These are phyloP conservation scores for Trichoderma brevicompactum DNA, from an alignment of 2,329 filamentous ascomycete genomes.

Conservation along the genomic window DNA sequence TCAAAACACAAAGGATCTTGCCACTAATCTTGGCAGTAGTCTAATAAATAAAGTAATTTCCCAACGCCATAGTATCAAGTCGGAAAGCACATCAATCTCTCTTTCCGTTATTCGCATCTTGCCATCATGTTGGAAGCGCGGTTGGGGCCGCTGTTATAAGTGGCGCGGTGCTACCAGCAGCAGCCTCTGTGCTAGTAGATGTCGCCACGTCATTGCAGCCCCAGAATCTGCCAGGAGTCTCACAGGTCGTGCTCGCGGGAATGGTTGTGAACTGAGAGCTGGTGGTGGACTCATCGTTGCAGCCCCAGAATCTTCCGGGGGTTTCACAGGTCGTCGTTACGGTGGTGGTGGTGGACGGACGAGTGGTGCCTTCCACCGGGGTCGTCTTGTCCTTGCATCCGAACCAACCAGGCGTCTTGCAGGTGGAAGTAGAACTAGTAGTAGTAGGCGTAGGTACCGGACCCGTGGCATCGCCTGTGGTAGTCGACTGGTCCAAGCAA, in stretches of 20 bases:
- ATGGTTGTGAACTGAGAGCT: constrained; percentile 33
- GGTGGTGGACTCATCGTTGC: constrained; percentile 37
- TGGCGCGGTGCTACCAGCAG: constrained; percentile 34
- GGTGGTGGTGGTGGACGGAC: constrained; percentile 31
- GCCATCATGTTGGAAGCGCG: constrained; percentile 40
- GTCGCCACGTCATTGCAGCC: constrained; percentile 50
- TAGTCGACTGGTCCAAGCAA: constrained; percentile 69
- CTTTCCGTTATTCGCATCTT: constrained; percentile 34
- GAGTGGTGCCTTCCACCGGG: background rate
- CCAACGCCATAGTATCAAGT: constrained; percentile 9
- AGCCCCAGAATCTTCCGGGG: constrained; percentile 63
- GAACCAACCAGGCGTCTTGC: constrained; percentile 68
- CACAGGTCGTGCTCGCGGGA: constrained; percentile 47
- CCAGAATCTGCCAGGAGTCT: constrained; percentile 60
- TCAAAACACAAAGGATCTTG: constrained; percentile 5
- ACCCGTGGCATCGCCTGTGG: constrained; percentile 41
- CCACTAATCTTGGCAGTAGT: constrained; percentile 5
- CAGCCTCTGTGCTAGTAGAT: constrained; percentile 52
- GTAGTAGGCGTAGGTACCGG: constrained; percentile 44
- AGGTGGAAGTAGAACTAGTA: constrained; percentile 56
- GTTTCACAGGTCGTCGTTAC: constrained; percentile 51
- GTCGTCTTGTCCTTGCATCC: constrained; percentile 60
- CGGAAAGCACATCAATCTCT: background rate
- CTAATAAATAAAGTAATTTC: constrained; percentile 16
- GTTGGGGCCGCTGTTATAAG: constrained; percentile 42